Evolutionary conservation across 1,284 basidiomycete genomes (phyloP).

Genomic region (Xerocomus amazonicus): DNA sequence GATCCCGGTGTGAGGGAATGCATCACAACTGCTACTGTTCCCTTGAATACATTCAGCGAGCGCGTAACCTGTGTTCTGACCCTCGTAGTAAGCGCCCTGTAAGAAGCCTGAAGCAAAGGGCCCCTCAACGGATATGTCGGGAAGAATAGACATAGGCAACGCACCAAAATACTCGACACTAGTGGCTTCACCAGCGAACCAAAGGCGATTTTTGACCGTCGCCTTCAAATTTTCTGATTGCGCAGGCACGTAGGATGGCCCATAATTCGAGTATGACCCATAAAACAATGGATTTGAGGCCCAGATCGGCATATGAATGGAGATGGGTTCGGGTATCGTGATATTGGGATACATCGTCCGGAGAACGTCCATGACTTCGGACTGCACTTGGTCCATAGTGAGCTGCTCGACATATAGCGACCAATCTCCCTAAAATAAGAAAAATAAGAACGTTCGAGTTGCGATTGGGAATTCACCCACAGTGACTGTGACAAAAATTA

Average conservation of each 20-base stretch:
- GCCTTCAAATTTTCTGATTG: constrained; percentile 57
- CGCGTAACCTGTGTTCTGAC: neutral
- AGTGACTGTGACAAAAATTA: constrained; percentile 66
- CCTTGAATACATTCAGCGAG: neutral
- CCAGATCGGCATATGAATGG: constrained; percentile 60
- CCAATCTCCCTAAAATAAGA: constrained; percentile 46
- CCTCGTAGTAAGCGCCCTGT: constrained; percentile 2
- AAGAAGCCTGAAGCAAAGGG: too few relatives aligned
- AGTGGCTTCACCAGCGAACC: constrained; percentile 65
- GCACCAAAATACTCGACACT: constrained; percentile 55
- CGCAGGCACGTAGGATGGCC: constrained; percentile 49
- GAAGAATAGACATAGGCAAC: constrained; percentile 10
- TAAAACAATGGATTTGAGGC: constrained; percentile 53
- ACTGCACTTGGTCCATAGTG: constrained; percentile 45
- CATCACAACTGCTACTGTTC: neutral
- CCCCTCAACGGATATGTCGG: too few relatives aligned
- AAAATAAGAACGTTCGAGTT: neutral
- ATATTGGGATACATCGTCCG: constrained; percentile 53
- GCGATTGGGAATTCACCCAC: constrained; percentile 33
- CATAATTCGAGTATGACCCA: constrained; percentile 70
- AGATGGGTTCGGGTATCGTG: constrained; percentile 50
- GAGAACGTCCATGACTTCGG: constrained; percentile 54
- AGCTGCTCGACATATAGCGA: constrained; percentile 55
- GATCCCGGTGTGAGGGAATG: constrained; percentile 22
- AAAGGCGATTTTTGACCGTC: constrained; percentile 49